Base-by-base conservation (phyloP, 176 grass and related monocot species). In the Urochloa ruziziensis region DNA sequence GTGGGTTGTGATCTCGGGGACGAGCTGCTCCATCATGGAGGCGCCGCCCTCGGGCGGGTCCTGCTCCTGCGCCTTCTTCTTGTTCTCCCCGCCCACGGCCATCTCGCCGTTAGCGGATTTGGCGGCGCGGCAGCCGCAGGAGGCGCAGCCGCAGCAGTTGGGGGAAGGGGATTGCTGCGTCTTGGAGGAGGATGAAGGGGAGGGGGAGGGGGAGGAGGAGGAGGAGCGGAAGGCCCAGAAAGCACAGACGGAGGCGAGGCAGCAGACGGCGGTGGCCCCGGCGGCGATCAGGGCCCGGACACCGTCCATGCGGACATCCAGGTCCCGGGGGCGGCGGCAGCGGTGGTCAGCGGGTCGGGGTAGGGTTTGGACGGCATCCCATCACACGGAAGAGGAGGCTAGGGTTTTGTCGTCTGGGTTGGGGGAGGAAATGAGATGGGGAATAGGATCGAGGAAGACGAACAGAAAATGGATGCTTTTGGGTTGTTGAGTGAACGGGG, bases 21-120 rank as follows among this genome's bases (percentile, higher is more conserved):
- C 97, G 85, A 99, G 87, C 74, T 96, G 97, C 85, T 99, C 93
- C 93, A 99, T 94, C 97, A 99, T 99, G 84, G 97, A 99, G 35
- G 78, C 89, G 19, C 89, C 48, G 57, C 23, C 70, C 44, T 35
- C 47, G 16, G 15, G 51, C 46, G 21, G 86, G 42, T 59, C 59
- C n/a, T 56, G 73, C 21, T 74, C 70, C 10, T 49, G 35, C 28
- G 80, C 75, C 89, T 89, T 94, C 37, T 80, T 90, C 67, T 82
- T 91, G 46, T 74, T 84, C 36, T 91, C 89, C 80, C 81, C 67
- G 53, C 87, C 91, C 73, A 91, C 87, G n/a, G 86, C 91, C 88
- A 94, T 96, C 64, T 96, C 87, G 32, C 90, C 81, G 88, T 91
- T 89, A 34, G 29, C 53, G 77, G 44, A n/a, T 7, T 39, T 62